phyloP scores from a whole-genome alignment of 768 basidiomycete species.

The Tricholoma sp. region DNA sequence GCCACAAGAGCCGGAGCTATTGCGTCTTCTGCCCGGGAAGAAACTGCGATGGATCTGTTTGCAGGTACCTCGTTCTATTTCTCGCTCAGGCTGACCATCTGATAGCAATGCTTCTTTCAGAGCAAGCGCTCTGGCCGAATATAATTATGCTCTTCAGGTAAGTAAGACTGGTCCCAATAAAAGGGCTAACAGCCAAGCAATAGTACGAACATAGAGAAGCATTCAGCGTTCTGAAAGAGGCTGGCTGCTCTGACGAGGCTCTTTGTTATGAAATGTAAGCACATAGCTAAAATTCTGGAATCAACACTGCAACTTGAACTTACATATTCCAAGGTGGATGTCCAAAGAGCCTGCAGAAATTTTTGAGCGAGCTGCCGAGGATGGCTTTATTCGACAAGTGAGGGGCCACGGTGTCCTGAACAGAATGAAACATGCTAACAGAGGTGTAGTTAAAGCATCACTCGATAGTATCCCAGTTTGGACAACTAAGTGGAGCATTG shows the following conservation, averaged over 20 bases:
- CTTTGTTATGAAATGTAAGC: constrained; percentile 59
- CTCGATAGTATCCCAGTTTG: constrained; percentile 57
- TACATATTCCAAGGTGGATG: constrained; percentile 46
- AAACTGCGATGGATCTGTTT: constrained; percentile 61
- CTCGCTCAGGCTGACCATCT: background rate
- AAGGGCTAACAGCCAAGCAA: background rate
- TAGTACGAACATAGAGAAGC: constrained; percentile 36
- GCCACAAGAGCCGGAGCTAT: constrained; percentile 62
- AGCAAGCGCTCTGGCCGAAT: constrained; percentile 64
- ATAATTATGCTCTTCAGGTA: constrained; percentile 60
- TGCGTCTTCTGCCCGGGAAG: constrained; percentile 55
- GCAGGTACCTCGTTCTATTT: constrained; percentile 28
- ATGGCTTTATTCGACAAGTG: constrained; percentile 57
- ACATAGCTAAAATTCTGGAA: constrained; percentile 1
- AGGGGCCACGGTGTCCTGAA: constrained; percentile 4
- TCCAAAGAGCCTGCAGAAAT: constrained; percentile 68
- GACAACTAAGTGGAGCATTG: constrained; percentile 54
- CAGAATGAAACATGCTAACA: background rate
- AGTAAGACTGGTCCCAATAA: background rate
- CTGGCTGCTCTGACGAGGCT: constrained; percentile 62
- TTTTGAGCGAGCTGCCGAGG: constrained; percentile 63
- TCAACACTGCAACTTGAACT: background rate
- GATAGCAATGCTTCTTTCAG: constrained; percentile 16
- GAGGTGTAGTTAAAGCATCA: constrained; percentile 49
- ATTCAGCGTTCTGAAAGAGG: constrained; percentile 57